These are phyloP conservation scores for Schizopora paradoxa DNA, from an alignment of 1,284 basidiomycete species.

Conservation along the genomic window DNA sequence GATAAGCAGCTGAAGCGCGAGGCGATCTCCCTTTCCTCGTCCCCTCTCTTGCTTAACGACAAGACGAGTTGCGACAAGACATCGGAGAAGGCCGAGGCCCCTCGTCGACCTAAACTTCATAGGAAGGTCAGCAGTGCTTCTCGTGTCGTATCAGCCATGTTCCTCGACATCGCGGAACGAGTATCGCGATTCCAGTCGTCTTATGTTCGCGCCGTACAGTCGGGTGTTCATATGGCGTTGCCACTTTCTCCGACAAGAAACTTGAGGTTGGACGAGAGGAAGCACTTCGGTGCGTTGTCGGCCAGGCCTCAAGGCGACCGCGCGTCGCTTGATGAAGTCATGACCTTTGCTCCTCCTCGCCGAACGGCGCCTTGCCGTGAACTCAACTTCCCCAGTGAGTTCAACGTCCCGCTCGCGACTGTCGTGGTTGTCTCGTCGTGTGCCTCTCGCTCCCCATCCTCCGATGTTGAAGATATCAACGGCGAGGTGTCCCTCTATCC, in stretches of 20 bases:
- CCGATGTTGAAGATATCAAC: background rate
- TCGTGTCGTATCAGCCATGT: too few relatives aligned
- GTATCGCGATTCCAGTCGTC: slow-evolving; percentile 17
- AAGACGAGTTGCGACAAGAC: too few relatives aligned
- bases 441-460: background rate
- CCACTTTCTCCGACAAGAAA: background rate
- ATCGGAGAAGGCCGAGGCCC: too few relatives aligned
- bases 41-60: too few relatives aligned
- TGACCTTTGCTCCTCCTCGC: slow-evolving; percentile 26
- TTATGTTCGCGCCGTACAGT: slow-evolving; percentile 16
- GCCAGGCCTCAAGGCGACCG: slow-evolving; percentile 42
- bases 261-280: too few relatives aligned
- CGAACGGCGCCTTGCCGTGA: slow-evolving; percentile 7
- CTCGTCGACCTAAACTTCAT: too few relatives aligned
- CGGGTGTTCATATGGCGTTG: slow-evolving; percentile 5
- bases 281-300: slow-evolving; percentile 16
- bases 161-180: slow-evolving; percentile 15
- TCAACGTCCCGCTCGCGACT: slow-evolving; percentile 16
- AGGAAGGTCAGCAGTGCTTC: slow-evolving; percentile 15
- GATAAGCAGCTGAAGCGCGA: too few relatives aligned
- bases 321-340: slow-evolving; percentile 34
- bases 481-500: too few relatives aligned
- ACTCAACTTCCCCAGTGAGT: slow-evolving; percentile 13
- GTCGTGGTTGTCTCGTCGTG: background rate
- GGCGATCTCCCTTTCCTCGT: too few relatives aligned